A percentile compares a stretch with the other conserved stretches of the same genome.
Evolutionary conservation across 2,329 filamentous ascomycete species (phyloP).

Genomic region (Blumeria hordei): DNA sequence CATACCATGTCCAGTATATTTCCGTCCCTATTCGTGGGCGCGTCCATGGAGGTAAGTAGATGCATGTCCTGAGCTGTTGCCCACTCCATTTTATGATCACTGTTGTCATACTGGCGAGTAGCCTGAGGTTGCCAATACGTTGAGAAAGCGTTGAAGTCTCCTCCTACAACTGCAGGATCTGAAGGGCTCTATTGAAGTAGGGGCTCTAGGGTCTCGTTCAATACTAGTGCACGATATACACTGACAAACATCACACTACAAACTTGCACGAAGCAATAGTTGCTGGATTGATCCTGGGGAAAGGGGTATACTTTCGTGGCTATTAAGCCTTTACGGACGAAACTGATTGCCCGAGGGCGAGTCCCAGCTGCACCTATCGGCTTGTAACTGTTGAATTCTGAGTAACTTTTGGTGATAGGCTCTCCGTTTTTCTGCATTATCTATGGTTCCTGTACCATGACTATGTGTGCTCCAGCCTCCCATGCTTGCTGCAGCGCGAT

Average conservation of each 20-base stretch:
- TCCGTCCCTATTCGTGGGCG: not conserved
- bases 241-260: not conserved
- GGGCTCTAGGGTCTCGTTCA: not conserved
- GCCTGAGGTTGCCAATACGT: not conserved
- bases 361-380: not conserved
- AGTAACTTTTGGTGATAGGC: not conserved
- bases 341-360: not conserved
- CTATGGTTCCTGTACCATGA: not conserved
- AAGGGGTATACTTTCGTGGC: not conserved
- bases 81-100: not conserved
- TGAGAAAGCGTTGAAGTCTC: not conserved
- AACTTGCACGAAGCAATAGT: not conserved
- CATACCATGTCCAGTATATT: not conserved
- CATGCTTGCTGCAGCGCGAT: not conserved
- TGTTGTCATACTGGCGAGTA: not conserved
- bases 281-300: not conserved
- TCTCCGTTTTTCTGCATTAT: not conserved
- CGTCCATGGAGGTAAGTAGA: not conserved
- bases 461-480: not conserved
- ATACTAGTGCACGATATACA: not conserved
- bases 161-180: not conserved
- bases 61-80: not conserved
- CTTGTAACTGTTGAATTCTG: not conserved
- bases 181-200: not conserved
- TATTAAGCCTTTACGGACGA: not conserved